These are phyloP conservation scores for Neurospora pannonica DNA, from an alignment of 495 filamentous ascomycete species.

Conservation along the genomic window DNA sequence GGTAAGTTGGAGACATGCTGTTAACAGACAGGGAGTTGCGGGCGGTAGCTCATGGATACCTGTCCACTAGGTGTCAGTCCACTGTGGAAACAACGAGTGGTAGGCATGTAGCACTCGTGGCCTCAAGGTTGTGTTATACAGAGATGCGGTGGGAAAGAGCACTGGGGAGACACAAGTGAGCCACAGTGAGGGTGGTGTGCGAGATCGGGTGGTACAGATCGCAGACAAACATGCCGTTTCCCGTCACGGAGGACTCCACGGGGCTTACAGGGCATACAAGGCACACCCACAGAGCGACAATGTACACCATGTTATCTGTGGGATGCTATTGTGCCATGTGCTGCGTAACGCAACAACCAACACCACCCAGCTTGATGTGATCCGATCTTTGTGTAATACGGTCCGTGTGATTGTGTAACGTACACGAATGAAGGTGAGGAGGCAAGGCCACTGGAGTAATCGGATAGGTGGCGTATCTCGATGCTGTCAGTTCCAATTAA, in stretches of 20 bases:
- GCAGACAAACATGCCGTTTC: not conserved
- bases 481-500: not conserved
- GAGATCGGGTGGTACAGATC: not conserved
- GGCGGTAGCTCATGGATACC: not conserved
- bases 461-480: not conserved
- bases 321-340: not conserved
- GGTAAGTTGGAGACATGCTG: not conserved
- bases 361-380: not conserved
- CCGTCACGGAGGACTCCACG: not conserved
- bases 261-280: not conserved
- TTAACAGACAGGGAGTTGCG: not conserved
- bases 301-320: not conserved
- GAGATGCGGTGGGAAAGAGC: not conserved
- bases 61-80: not conserved
- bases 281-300: not conserved
- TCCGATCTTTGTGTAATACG: not conserved
- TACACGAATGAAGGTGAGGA: not conserved
- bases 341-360: not conserved
- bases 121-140: not conserved
- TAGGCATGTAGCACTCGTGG: not conserved
- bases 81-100: not conserved
- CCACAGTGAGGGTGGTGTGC: not conserved
- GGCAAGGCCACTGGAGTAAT: not conserved
- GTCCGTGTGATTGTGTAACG: not conserved
- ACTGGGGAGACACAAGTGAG: not conserved